Evolutionary conservation across 169 alveolate species (phyloP), one percentile per base, ranked within the genome.

Genomic region (Plasmodium relictum): DNA sequence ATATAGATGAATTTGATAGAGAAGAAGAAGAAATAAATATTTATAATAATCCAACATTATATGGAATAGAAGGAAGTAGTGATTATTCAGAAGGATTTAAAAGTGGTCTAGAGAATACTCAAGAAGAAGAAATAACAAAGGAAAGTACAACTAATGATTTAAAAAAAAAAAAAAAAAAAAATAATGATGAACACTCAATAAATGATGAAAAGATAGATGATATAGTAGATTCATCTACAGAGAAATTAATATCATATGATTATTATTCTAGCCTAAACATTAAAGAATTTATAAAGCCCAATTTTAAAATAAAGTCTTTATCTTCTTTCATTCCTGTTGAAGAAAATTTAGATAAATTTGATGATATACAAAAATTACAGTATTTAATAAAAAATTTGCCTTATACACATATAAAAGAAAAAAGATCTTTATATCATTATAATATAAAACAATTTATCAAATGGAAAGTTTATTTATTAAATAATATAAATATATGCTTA

Each of bases 11-110:
- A 41, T 50, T 42, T n/a, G 89, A 65, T 54, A 68, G 48, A n/a
- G 88, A 58, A 16, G 89, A 76, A 16, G 22, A 54, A 3, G 89
- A 76, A 62, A 68, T 76, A 54, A 76, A 76, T 8, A 76, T 76
- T 48, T 62, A 76, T 26, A 76, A 76, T 42, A 78, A 76, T 39
- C 89, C 89, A 41, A 76, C 78, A 22, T 16, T 63, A 41, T 76
- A 76, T 56, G 89, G 89, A 45, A 76, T 76, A 37, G 89, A 76
- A 76, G 89, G 89, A 6, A 76, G 89, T 41, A 76, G 89, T 65
- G 89, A 76, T 42, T 76, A 76, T 70, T 48, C 89, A n/a, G 89
- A 76, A 54, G 89, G 76, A 41, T n/a, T 39, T n/a, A 76, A 76
- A 68, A 76, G 89, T 42, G 89, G 63, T 20, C 1, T 18, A 37